Evolutionary conservation across 2,329 filamentous ascomycete genomes (phyloP).

Genomic region (Neopestalotiopsis clavispora): DNA sequence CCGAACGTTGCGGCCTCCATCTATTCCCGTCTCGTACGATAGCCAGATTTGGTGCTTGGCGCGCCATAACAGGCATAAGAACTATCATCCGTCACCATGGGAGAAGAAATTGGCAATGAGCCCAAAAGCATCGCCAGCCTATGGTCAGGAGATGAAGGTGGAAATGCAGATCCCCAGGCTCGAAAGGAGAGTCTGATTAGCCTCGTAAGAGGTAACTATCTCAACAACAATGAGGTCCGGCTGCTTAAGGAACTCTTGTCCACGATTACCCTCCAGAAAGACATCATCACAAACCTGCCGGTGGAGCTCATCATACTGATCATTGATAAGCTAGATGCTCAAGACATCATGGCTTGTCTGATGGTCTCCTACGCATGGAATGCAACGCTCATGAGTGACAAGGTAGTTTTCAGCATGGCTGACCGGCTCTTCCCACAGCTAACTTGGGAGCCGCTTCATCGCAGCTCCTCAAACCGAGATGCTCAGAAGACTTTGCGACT

Average conservation of each 20-base stretch:
- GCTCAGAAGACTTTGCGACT: background rate
- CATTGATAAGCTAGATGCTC: background rate
- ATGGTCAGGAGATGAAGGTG: background rate
- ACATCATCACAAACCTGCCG: slow-evolving; percentile 12
- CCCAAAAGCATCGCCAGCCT: background rate
- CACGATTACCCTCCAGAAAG: slow-evolving; percentile 13
- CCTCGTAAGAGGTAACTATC: background rate
- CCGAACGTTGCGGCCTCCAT: too few relatives aligned
- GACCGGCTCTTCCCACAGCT: slow-evolving; percentile 13
- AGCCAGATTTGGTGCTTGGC: too few relatives aligned
- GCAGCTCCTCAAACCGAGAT: too few relatives aligned
- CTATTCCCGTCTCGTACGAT: too few relatives aligned
- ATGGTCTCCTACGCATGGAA: background rate
- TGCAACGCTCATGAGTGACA: slow-evolving; percentile 4
- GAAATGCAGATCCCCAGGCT: background rate
- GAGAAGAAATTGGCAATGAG: background rate
- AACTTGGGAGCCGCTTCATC: background rate
- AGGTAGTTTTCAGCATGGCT: slow-evolving; percentile 12
- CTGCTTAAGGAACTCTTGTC: slow-evolving; percentile 13
- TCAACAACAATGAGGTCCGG: slow-evolving; percentile 11
- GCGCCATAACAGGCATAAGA: background rate
- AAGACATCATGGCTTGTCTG: slow-evolving; percentile 11
- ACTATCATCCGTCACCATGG: background rate
- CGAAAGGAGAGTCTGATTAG: background rate
- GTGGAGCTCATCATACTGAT: slow-evolving; percentile 12